These are phyloP conservation scores for Cyathus striatus DNA, from an alignment of 768 basidiomycete genomes.

Conservation along the genomic window DNA sequence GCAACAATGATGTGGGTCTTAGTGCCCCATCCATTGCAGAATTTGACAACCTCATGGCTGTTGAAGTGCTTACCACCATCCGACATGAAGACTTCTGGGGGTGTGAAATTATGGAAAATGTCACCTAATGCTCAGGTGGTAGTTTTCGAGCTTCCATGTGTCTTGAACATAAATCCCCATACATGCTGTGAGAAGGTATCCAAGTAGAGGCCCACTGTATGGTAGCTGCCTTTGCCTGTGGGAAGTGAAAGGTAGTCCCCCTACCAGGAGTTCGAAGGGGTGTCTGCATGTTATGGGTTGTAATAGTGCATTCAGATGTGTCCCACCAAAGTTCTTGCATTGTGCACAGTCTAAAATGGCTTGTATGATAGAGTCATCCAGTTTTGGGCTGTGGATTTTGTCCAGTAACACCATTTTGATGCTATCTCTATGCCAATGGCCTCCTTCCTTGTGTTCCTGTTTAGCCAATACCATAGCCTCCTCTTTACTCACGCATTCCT, in stretches of 20 bases:
- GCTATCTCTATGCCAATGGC: slow-evolving; percentile 27
- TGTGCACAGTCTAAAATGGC: slow-evolving; percentile 18
- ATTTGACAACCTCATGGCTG: slow-evolving; percentile 18
- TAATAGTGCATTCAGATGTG: slow-evolving; percentile 25
- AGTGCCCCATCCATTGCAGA: slow-evolving; percentile 16
- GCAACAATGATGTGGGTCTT: slow-evolving; percentile 15
- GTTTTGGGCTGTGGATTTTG: slow-evolving; percentile 16
- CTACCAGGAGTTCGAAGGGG: slow-evolving; percentile 33
- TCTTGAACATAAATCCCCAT: slow-evolving; percentile 24
- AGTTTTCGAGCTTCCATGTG: slow-evolving; percentile 16
- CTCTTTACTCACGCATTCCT: slow-evolving; percentile 21
- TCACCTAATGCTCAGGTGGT: slow-evolving; percentile 12
- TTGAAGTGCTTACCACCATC: slow-evolving; percentile 33
- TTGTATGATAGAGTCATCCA: slow-evolving; percentile 18
- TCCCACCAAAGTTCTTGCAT: slow-evolving; percentile 23
- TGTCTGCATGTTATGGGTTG: slow-evolving; percentile 27
- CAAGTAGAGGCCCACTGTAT: slow-evolving; percentile 20
- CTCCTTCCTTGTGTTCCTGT: slow-evolving; percentile 13
- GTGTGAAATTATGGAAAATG: slow-evolving; percentile 16
- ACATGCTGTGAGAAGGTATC: slow-evolving; percentile 23
- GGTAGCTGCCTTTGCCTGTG: slow-evolving; percentile 22
- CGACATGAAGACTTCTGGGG: slow-evolving; percentile 26
- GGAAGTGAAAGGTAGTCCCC: slow-evolving; percentile 29
- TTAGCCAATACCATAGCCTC: slow-evolving; percentile 17
- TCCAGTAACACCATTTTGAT: slow-evolving; percentile 24